phyloP scores from a whole-genome alignment of 768 basidiomycete genomes.

The Suillus cothurnatus region DNA sequence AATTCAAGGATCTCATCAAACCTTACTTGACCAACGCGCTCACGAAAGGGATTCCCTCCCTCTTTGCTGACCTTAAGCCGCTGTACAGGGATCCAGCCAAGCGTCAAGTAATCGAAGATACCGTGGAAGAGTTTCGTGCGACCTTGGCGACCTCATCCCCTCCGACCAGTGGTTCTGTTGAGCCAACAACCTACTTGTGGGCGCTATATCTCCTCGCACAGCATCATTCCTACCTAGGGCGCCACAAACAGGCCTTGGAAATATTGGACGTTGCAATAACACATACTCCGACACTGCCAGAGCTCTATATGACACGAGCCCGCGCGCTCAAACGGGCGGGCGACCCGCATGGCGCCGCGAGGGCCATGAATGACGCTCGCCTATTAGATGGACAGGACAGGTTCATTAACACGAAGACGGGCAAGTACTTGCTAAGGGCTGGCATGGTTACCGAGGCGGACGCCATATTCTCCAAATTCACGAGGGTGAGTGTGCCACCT shows the following conservation, averaged over 20 bases:
- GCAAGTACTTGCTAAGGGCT: constrained; percentile 86
- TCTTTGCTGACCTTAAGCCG: constrained; percentile 90
- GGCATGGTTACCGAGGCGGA: constrained; percentile 79
- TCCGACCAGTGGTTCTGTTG: constrained; percentile 22
- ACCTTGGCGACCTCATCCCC: constrained; percentile 32
- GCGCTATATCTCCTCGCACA: constrained; percentile 94
- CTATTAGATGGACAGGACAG: constrained; percentile 91
- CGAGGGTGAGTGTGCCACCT: constrained; percentile 63
- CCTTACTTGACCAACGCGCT: constrained; percentile 73
- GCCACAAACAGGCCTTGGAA: constrained; percentile 50
- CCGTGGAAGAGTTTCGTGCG: constrained; percentile 55
- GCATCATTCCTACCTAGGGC: constrained; percentile 71
- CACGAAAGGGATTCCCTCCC: constrained; percentile 85
- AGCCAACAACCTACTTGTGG: constrained; percentile 90
- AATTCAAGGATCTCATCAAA: constrained; percentile 65
- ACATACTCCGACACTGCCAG: constrained; percentile 95
- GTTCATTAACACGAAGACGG: constrained; percentile 91
- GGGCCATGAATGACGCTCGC: constrained; percentile 78
- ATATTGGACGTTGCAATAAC: constrained; percentile 65
- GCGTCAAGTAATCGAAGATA: constrained; percentile 65
- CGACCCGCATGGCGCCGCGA: constrained; percentile 74
- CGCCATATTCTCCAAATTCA: constrained; percentile 81
- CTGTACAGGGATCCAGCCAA: constrained; percentile 73
- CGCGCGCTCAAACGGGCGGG: constrained; percentile 87
- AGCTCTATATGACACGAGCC: constrained; percentile 80